Base-by-base conservation (phyloP, 2,329 filamentous ascomycete genomes). In the Gaeumannomyces tritici region DNA sequence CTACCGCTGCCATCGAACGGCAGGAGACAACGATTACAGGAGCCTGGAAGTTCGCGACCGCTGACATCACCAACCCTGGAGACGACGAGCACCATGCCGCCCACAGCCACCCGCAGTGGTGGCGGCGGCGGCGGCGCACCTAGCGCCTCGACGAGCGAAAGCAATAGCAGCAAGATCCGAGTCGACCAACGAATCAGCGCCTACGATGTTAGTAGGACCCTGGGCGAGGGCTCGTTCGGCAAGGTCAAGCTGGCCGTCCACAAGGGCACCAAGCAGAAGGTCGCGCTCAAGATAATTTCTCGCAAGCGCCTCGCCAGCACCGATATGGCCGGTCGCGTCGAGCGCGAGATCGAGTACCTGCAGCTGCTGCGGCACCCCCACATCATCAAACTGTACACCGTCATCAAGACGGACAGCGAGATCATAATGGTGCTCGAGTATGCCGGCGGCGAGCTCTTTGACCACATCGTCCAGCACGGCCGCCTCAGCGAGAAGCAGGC, bases 401-500 rank as follows among this genome's bases (percentile, higher is more conserved):
- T 99, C 66, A 98, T 99, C 74, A 97, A 96, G 66, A 97, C 93
- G 8, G 86, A 88, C 28, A 87, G 84, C 65, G 95, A 99, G 74
- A 99, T 99, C 73, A 95, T 98, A 75, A 99, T 99, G 95, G 95
- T 99, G 59, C 85, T 99, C 68, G 95, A 99, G 76, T 99, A 96
- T 76, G 95, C 95, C 55, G 95, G 95, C 65, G 91, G 91, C 65
- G 95, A 99, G 76, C 82, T 99, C 64, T 99, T 99, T 76, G 93
- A 99, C 76, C 98, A 98, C 77, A 95, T 99, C 65, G 95, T 99
- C 63, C 89, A 93, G 72, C 88, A 97, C 72, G 95, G 95, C 62
- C 88, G 90, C 72, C 91, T 98, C 83, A 87, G 89, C 68, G 95
- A 99, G 75, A 83, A 88, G 64, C 90, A 96, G 73, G 95, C 95